Base-by-base conservation (phyloP, 441 rosid genomes). In the Biscutella auriculata region DNA sequence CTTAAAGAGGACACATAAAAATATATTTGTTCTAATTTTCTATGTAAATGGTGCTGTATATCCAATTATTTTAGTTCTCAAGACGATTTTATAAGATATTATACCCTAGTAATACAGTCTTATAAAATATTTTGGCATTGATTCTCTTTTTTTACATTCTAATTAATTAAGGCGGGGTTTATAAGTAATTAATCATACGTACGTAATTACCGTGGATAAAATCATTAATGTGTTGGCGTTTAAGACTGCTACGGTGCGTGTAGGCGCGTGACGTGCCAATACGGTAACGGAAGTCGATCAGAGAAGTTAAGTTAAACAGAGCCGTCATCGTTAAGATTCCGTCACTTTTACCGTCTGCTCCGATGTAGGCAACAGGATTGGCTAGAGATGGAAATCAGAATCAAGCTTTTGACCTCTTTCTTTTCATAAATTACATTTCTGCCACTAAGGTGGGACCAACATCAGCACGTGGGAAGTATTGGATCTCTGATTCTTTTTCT, bases 291-390 rank as follows among this genome's bases (percentile, higher is more conserved):
- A 23, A 27, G 48, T 36, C 3, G 40, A 36, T 5, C 7, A 19
- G 14, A 11, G 6, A 29, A 43, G 17, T n/a, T n/a, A n/a, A 11
- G 44, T 17, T 51, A 37, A 57, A 63, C 52, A 28, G 9, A n/a
- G n/a, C 43, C 76, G 77, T 73, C 50, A 57, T 74, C 79, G 81
- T 81, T 73, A 60, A 17, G 53, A 45, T 58, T 72, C 79, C 82
- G 87, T 79, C 82, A 67, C 64, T 69, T 57, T 77, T 62, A 52
- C 73, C 78, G 89, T 81, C 76, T 81, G 84, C 77, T 84, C 76
- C 75, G 74, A 60, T 71, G 77, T 86, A 79, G 80, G 86, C 83
- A 82, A 79, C 81, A 76, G 57, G 63, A 77, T 19, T 83, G 75
- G 87, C 80, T 67, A 66, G 70, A 73, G 66, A 71, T 76, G 81